Evolutionary conservation across 1,284 basidiomycete genomes (phyloP).

Genomic region (Papiliotrema terrestris): DNA sequence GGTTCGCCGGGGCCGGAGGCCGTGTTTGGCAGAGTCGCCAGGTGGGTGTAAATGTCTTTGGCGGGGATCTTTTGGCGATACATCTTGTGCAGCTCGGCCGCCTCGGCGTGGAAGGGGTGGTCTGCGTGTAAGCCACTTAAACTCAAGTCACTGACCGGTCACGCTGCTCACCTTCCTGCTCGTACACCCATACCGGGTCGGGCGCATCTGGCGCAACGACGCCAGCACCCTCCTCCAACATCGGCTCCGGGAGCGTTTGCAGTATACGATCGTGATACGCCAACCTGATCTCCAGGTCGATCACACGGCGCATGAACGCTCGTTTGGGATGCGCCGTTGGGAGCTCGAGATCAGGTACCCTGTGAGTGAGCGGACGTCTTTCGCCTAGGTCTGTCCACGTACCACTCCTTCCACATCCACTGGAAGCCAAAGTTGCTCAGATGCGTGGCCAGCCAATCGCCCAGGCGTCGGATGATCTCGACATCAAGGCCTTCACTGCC

Average conservation of each 20-base stretch:
- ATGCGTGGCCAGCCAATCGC: conserved; percentile 94
- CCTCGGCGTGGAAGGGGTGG: conserved; percentile 73
- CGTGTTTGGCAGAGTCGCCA: conserved; percentile 59
- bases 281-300: conserved; percentile 86
- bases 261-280: conserved; percentile 91
- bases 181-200: conserved; percentile 78
- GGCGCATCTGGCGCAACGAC: conserved; percentile 73
- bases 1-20: conserved; percentile 46
- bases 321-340: conserved; percentile 75
- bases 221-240: conserved; percentile 55
- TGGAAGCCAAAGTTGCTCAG: conserved; percentile 97
- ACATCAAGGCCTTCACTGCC: conserved; percentile 72
- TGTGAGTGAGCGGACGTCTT: conserved; percentile 42
- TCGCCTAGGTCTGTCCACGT: conserved; percentile 22
- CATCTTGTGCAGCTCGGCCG: conserved; percentile 72
- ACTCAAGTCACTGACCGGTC: neutral
- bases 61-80: conserved; percentile 66
- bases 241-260: conserved; percentile 78
- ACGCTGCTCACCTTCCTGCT: conserved; percentile 59
- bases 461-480: conserved; percentile 73
- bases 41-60: conserved; percentile 72
- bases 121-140: conserved; percentile 49
- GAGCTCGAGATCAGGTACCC: conserved; percentile 79
- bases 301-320: conserved; percentile 77
- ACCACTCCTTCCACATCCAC: conserved; percentile 99